Evolutionary conservation across 148 eudicot genomes (phyloP).

Genomic region (Fagopyrum tataricum): DNA sequence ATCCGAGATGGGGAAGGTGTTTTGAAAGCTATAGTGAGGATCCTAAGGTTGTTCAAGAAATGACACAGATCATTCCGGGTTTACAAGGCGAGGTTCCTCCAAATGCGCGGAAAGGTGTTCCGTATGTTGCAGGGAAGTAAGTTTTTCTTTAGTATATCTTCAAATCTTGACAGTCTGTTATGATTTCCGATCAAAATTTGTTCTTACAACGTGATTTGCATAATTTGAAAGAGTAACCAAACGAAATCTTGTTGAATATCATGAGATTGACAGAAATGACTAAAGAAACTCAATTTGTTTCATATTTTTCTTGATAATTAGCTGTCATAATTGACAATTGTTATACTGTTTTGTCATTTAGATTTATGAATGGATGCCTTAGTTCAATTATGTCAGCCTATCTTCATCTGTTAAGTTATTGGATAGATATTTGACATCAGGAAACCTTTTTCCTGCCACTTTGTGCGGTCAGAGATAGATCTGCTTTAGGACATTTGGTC

Average conservation of each 20-base stretch:
- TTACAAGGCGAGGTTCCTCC: constrained; percentile 49
- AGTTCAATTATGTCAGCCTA: not conserved
- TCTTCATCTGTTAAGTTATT: not conserved
- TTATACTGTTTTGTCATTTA: not conserved
- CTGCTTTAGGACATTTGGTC: not conserved
- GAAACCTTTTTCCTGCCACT: not conserved
- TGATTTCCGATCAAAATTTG: constrained; percentile 1
- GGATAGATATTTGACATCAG: constrained; percentile 3
- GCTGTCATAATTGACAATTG: not conserved
- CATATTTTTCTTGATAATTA: not conserved
- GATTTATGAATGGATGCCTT: not conserved
- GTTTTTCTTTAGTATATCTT: not conserved
- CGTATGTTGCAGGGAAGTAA: constrained; percentile 48
- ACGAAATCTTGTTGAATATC: not conserved
- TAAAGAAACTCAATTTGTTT: not conserved
- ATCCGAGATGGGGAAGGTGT: constrained; percentile 64
- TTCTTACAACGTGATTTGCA: not conserved
- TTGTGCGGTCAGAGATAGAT: not conserved
- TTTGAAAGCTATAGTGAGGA: constrained; percentile 56
- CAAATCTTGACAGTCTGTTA: not conserved
- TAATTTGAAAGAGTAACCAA: not conserved
- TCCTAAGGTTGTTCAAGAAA: constrained; percentile 33
- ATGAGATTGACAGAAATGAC: not conserved
- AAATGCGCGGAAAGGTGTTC: constrained; percentile 39
- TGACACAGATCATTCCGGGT: constrained; percentile 49